Evolutionary conservation across 1,284 basidiomycete species (phyloP).

Genomic region (Ustilago trichophora): DNA sequence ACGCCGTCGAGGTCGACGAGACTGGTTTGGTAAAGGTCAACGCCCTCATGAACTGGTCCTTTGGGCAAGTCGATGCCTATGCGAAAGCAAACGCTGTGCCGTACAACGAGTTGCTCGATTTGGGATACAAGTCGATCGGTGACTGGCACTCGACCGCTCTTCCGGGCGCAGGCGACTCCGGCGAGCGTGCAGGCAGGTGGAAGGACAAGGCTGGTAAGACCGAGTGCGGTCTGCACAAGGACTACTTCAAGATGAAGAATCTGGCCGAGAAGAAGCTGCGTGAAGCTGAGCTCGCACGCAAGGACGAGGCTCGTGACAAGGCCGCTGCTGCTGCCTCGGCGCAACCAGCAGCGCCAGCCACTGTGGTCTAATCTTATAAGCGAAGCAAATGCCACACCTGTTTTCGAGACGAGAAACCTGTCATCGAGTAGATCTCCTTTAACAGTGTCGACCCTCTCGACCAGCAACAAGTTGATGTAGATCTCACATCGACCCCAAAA

Average conservation of each 20-base stretch:
- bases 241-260: slow-evolving; percentile 64
- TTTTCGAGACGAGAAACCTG: no score
- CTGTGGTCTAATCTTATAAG: no score
- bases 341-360: slow-evolving; percentile 1
- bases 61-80: slow-evolving; percentile 85
- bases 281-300: slow-evolving; percentile 58
- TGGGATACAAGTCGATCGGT: slow-evolving; percentile 93
- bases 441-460: no score
- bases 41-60: slow-evolving; percentile 90
- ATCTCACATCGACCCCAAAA: no score
- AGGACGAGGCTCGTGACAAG: slow-evolving; percentile 50
- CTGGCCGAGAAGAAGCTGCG: slow-evolving; percentile 60
- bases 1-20: slow-evolving; percentile 88
- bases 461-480: no score
- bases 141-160: slow-evolving; percentile 93
- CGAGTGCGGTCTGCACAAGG: slow-evolving; percentile 87
- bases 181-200: slow-evolving; percentile 93
- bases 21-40: slow-evolving; percentile 95
- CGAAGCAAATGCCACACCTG: no score
- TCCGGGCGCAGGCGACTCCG: slow-evolving; percentile 69
- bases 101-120: slow-evolving; percentile 84
- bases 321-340: slow-evolving; percentile 10
- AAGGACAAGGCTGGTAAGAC: slow-evolving; percentile 84
- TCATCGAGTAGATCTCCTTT: no score
- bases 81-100: slow-evolving; percentile 85